These are phyloP conservation scores for Penicillium daleae DNA, from an alignment of 495 filamentous ascomycete genomes.

Conservation along the genomic window DNA sequence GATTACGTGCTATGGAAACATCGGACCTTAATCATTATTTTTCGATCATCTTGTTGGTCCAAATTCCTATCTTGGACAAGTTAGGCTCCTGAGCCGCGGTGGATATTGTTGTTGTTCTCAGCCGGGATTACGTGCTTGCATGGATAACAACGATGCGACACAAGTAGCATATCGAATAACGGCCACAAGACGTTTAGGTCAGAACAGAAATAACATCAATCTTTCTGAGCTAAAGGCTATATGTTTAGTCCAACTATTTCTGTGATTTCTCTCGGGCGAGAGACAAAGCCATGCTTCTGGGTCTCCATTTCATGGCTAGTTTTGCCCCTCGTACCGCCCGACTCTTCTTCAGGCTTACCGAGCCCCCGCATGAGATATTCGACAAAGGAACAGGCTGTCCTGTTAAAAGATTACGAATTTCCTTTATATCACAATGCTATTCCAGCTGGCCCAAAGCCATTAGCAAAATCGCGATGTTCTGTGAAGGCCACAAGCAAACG, in stretches of 20 bases:
- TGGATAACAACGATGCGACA: slow-evolving; percentile 21
- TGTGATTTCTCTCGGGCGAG: background rate
- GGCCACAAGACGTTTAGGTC: background rate
- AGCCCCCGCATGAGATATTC: background rate
- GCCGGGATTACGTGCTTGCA: slow-evolving; percentile 46
- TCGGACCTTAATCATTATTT: slow-evolving; percentile 8
- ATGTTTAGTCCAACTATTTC: background rate
- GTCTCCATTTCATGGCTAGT: background rate
- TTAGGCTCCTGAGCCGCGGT: background rate
- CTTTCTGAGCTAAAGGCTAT: background rate
- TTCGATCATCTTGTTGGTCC: background rate
- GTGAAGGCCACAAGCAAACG: background rate
- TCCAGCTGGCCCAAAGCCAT: too few species aligned
- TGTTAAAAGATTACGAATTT: background rate
- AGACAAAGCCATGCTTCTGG: background rate
- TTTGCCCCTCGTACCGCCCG: background rate
- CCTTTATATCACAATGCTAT: background rate
- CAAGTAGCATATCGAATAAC: slow-evolving; percentile 5
- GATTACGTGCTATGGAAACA: slow-evolving; percentile 26
- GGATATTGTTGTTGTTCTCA: slow-evolving; percentile 39
- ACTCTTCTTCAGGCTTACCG: too few species aligned
- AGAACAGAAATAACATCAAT: background rate
- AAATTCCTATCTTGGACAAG: background rate
- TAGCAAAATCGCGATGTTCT: background rate
- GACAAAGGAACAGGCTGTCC: background rate